Conservation (phyloP, 2,329 filamentous ascomycete genomes). For the Trichoderma sp. region DNA sequence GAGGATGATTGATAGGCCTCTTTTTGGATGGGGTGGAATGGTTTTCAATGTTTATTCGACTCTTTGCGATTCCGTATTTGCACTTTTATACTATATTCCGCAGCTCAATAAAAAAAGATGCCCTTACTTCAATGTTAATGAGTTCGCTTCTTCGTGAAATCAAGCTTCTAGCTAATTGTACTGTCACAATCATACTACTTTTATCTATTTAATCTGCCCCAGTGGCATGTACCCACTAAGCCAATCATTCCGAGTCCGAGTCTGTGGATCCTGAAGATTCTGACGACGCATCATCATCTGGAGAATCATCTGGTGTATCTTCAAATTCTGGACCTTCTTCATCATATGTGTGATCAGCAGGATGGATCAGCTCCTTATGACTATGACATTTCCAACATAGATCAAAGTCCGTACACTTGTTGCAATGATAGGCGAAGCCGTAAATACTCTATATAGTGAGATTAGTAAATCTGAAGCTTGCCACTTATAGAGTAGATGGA, state of each 20-base stretch:
- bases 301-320: constrained; percentile 1
- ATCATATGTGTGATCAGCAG: constrained; percentile 4
- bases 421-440: constrained; percentile 17
- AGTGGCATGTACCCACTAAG: not conserved
- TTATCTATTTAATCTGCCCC: not conserved
- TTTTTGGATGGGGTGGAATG: not conserved
- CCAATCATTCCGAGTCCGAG: constrained; percentile 19
- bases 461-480: not conserved
- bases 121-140: not conserved
- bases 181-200: not conserved
- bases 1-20: not conserved
- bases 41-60: not conserved
- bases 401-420: constrained; percentile 5
- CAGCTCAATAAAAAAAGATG: not conserved
- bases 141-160: not conserved
- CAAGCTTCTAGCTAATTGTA: not conserved
- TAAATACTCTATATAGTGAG: not conserved
- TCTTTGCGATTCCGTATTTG: not conserved
- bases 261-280: constrained; percentile 16
- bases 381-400: constrained; percentile 19
- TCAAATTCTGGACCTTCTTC: constrained; percentile 17
- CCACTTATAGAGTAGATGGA: not conserved
- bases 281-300: constrained; percentile 11
- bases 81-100: not conserved
- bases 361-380: constrained; percentile 1